Evolutionary conservation across 768 basidiomycete genomes (phyloP), one percentile per base, ranked within the genome.

Genomic region (Sutorius australiensis): DNA sequence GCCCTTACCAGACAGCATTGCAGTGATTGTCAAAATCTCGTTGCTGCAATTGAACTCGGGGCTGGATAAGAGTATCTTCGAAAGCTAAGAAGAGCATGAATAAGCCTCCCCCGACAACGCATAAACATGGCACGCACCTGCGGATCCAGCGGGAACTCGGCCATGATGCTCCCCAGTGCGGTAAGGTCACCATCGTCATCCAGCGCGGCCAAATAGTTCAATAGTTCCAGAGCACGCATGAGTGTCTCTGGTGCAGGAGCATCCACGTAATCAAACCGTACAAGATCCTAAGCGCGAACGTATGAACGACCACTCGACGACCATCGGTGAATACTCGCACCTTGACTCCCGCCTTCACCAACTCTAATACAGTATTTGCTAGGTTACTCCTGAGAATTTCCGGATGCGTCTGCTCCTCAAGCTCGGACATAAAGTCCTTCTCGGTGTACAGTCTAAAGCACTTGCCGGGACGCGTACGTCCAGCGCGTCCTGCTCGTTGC

Each of bases 61-160:
- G 67, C 92, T 95, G 59, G 86, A 80, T 56, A 98, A 92, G 46
- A 98, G 80, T 83, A 95, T 87, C 70, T 97, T 97, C 24, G 97
- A 84, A 61, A 98, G 78, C 85, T 69, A 33, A 14, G 37, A 5
- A 2, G 5, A 19, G 28, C 4, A 7, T 70, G 9, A 55, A 6
- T 1, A 5, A 28, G 16, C 10, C 1, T 28, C 3, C 40, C 40
- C n/a, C 1, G 5, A n/a, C 13, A 21, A 9, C 1, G 1, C 2
- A 32, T 10, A n/a, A 31, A 39, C 1, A 19, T 24, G 42, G 1
- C 11, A 54, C 77, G 36, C 59, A 89, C 90, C 77, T 95, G 95
- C 37, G 95, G 97, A 69, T 98, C 97, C n/a, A 99, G 79, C 12
- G 95, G 97, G 77, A 98, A 98, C 61, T 98, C 93, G 0, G 97